Percentiles rank a stretch among this genome's conserved stretches.
Conservation (phyloP, 2,329 filamentous ascomycete species). For the Colletotrichum endophyticum region DNA sequence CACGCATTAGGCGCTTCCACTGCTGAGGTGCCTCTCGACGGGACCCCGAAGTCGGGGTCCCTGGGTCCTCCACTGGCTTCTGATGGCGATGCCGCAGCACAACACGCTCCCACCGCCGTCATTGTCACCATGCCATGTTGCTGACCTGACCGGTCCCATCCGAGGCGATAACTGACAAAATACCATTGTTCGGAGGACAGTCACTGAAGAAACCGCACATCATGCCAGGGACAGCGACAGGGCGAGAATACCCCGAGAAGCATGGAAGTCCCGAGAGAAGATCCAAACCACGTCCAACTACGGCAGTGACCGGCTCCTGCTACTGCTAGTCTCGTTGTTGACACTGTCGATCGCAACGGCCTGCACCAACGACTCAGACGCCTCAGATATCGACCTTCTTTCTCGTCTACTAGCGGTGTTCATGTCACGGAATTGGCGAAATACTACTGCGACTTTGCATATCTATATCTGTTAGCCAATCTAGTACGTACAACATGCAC, state of each 20-base stretch:
- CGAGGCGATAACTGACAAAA: conserved; percentile 1
- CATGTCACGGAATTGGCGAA: neutral
- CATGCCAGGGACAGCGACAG: conserved; percentile 6
- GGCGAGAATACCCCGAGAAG: neutral
- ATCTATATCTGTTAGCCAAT: neutral
- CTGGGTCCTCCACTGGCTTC: neutral
- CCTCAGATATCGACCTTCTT: neutral
- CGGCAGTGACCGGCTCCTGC: neutral
- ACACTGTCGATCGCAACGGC: neutral
- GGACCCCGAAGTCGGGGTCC: neutral
- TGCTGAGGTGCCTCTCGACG: neutral
- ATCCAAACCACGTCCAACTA: neutral
- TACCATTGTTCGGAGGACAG: neutral
- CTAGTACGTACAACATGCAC: neutral
- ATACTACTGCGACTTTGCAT: neutral
- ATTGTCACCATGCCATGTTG: neutral
- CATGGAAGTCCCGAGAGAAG: neutral
- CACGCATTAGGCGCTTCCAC: neutral
- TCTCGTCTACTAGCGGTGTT: neutral
- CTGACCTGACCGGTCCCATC: neutral
- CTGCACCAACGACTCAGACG: neutral
- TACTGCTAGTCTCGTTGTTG: neutral
- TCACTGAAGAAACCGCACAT: neutral
- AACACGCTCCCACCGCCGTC: neutral
- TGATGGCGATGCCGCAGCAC: neutral